Evolutionary conservation across 2,329 filamentous ascomycete species (phyloP).

Genomic region (Helminthosporium solani): DNA sequence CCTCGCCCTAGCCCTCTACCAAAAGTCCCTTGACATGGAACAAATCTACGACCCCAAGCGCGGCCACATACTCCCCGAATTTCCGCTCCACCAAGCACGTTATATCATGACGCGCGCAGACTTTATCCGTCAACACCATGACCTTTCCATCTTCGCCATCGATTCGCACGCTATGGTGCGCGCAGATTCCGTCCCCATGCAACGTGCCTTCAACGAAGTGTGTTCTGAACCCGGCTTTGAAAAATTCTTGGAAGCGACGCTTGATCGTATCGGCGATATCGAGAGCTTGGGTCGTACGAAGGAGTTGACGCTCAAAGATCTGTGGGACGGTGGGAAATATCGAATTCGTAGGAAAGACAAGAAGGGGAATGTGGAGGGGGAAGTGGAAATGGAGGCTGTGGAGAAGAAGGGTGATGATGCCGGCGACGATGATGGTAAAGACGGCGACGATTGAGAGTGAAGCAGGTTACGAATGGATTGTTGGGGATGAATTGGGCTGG

Average conservation of each 20-base stretch:
- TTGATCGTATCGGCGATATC: conserved; percentile 86
- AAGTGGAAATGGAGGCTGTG: conserved; percentile 37
- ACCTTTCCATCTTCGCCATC: conserved; percentile 93
- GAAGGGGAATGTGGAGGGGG: conserved; percentile 30
- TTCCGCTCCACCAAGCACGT: conserved; percentile 47
- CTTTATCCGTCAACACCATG: conserved; percentile 90
- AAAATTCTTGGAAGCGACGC: conserved; percentile 75
- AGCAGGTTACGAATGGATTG: too few relatives aligned
- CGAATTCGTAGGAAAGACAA: conserved; percentile 31
- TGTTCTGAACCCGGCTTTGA: conserved; percentile 76
- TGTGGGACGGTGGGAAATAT: conserved; percentile 82
- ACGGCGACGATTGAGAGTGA: too few relatives aligned
- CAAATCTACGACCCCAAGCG: conserved; percentile 61
- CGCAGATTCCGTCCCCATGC: conserved; percentile 95
- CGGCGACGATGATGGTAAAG: conserved; percentile 7
- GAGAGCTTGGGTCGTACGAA: conserved; percentile 92
- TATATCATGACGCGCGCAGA: conserved; percentile 95
- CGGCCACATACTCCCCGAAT: conserved; percentile 77
- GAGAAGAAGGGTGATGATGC: conserved; percentile 30
- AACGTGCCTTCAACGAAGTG: conserved; percentile 83
- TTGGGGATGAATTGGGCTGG: too few relatives aligned
- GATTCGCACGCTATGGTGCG: conserved; percentile 83
- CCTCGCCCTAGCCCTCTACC: conserved; percentile 85
- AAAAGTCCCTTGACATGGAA: conserved; percentile 65
- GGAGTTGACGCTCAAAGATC: conserved; percentile 91